Evolutionary conservation across 1,284 basidiomycete species (phyloP).

Genomic region (Hypsizygus ulmarius): DNA sequence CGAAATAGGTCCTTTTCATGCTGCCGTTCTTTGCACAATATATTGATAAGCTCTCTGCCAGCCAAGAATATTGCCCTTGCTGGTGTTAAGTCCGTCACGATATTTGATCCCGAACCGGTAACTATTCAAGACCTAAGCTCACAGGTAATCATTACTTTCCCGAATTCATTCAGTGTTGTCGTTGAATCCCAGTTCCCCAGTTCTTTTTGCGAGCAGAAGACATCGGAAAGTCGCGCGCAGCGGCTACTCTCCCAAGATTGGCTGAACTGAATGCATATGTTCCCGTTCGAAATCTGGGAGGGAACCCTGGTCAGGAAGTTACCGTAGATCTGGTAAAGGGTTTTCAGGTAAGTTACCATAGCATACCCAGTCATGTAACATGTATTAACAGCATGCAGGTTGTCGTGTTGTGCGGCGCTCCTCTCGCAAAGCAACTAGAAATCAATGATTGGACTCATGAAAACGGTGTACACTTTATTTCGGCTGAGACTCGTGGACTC

Average conservation of each 20-base stretch:
- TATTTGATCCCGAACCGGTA: constrained; percentile 92
- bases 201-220: constrained; percentile 94
- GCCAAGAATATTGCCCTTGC: constrained; percentile 97
- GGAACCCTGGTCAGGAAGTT: constrained; percentile 69
- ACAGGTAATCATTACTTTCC: constrained; percentile 54
- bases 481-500: constrained; percentile 90
- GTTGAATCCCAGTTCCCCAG: constrained; percentile 38
- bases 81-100: constrained; percentile 96
- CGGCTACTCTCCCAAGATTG: constrained; percentile 85
- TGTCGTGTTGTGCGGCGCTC: constrained; percentile 83
- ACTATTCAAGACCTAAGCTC: constrained; percentile 88
- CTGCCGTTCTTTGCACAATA: background rate
- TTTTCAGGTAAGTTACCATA: constrained; percentile 70
- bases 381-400: constrained; percentile 45
- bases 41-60: constrained; percentile 32
- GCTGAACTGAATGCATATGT: constrained; percentile 97
- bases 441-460: constrained; percentile 93
- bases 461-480: constrained; percentile 89
- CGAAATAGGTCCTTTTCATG: constrained; percentile 74
- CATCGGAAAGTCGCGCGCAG: constrained; percentile 84
- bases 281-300: constrained; percentile 80
- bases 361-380: background rate
- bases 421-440: constrained; percentile 84
- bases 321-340: constrained; percentile 77
- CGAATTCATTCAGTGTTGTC: constrained; percentile 14